Conservation (phyloP, 108 stramenopile species). For the Nitzschia putrida region DNA sequence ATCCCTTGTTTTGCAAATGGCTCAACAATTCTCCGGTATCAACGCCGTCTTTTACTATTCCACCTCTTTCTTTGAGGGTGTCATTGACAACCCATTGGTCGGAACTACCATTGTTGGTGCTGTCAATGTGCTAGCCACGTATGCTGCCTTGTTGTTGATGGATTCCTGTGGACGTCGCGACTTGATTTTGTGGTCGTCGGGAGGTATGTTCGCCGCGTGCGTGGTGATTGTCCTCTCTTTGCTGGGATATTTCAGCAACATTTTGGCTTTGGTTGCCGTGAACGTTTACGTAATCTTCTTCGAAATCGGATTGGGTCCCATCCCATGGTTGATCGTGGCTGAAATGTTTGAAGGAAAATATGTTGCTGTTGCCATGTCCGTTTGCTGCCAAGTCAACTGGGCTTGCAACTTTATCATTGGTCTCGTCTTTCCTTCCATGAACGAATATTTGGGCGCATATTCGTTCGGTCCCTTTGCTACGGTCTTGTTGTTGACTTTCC, state of each 20-base stretch:
- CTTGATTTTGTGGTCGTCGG: conserved; percentile 87
- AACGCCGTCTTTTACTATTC: conserved; percentile 99
- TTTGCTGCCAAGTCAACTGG: conserved; percentile 91
- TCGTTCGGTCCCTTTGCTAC: conserved; percentile 83
- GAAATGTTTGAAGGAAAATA: conserved; percentile 92
- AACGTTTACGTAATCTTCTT: conserved; percentile 89
- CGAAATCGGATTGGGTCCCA: conserved; percentile 96
- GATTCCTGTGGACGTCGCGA: conserved; percentile 81
- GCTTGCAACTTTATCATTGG: conserved; percentile 90
- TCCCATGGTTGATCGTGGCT: conserved; percentile 94
- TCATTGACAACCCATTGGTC: conserved; percentile 88
- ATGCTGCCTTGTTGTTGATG: conserved; percentile 90
- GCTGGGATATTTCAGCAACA: conserved; percentile 63
- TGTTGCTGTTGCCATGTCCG: conserved; percentile 83
- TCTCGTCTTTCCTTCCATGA: conserved; percentile 85
- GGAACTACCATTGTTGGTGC: conserved; percentile 90
- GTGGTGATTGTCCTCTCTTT: conserved; percentile 69
- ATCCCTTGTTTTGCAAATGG: conserved; percentile 78
- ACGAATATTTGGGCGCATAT: conserved; percentile 69
- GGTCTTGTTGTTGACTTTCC: conserved; percentile 60
- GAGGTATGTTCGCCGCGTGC: conserved; percentile 79
- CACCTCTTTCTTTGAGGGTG: conserved; percentile 92
- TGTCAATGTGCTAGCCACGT: conserved; percentile 94
- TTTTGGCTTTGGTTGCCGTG: conserved; percentile 73
- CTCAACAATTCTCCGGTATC: conserved; percentile 96